Conservation (phyloP, 139 green algal genomes). For the Helicosporidium sp. region DNA sequence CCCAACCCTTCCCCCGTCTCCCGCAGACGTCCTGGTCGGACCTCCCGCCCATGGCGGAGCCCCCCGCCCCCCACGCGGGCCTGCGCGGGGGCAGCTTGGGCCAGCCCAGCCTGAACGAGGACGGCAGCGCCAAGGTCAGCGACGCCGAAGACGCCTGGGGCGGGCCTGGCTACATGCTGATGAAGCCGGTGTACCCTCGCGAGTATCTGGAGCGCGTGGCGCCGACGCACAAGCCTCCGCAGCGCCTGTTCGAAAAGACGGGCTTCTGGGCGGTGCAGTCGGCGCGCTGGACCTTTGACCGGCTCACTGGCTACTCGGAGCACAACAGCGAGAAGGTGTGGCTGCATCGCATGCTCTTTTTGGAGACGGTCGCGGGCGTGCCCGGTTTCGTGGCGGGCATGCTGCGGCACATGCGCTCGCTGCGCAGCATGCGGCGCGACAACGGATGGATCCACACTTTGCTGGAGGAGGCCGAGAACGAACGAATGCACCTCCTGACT, state of each 20-base stretch:
- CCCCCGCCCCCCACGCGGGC: too few relatives aligned
- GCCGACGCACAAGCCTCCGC: slow-evolving; percentile 27
- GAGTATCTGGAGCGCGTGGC: slow-evolving; percentile 40
- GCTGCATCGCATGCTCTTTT: slow-evolving; percentile 64
- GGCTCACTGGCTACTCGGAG: slow-evolving; percentile 36
- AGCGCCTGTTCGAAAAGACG: slow-evolving; percentile 20
- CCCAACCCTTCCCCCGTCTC: too few relatives aligned
- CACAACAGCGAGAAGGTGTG: slow-evolving; percentile 51
- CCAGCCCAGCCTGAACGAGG: too few relatives aligned
- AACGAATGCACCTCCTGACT: slow-evolving; percentile 81
- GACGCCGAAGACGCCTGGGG: too few relatives aligned
- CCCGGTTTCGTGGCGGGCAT: slow-evolving; percentile 73
- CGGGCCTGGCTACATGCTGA: slow-evolving; percentile 19
- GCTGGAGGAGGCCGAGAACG: slow-evolving; percentile 90
- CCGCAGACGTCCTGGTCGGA: too few relatives aligned
- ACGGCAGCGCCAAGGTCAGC: too few relatives aligned
- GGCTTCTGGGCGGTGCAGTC: slow-evolving; percentile 15
- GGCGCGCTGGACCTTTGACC: slow-evolving; percentile 42
- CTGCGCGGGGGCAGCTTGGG: too few relatives aligned
- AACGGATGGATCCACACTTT: slow-evolving; percentile 83
- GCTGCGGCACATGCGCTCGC: slow-evolving; percentile 65
- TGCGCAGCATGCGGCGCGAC: slow-evolving; percentile 62
- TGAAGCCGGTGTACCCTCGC: slow-evolving; percentile 35
- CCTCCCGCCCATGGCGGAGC: too few relatives aligned
- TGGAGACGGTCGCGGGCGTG: slow-evolving; percentile 78